Conservation (phyloP, 2,329 filamentous ascomycete species). For the Hypoxylon sp. region DNA sequence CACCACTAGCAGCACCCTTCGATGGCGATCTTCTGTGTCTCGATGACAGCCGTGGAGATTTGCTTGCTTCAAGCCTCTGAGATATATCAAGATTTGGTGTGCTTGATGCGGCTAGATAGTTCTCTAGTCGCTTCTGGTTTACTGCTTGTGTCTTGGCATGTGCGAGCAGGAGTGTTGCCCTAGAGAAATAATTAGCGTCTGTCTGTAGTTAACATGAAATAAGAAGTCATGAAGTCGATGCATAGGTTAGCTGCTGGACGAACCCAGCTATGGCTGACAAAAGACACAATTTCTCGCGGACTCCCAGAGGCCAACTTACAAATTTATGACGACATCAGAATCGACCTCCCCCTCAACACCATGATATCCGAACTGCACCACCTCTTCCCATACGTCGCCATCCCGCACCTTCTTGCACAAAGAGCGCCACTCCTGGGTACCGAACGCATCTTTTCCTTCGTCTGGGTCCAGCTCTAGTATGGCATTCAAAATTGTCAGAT, state of each 20-base stretch:
- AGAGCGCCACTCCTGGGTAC: constrained; percentile 85
- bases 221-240: not conserved
- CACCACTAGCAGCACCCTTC: constrained; percentile 69
- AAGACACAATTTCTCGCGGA: not conserved
- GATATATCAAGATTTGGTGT: constrained; percentile 80
- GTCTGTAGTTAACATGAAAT: not conserved
- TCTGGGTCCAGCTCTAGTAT: constrained; percentile 90
- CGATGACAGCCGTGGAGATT: constrained; percentile 52
- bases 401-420: constrained; percentile 88
- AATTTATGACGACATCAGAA: constrained; percentile 90
- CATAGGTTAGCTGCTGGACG: not conserved
- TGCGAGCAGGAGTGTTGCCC: constrained; percentile 89
- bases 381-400: constrained; percentile 94
- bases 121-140: constrained; percentile 90
- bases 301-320: constrained; percentile 68
- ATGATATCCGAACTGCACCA: constrained; percentile 88
- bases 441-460: constrained; percentile 91
- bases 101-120: constrained; percentile 84
- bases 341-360: constrained; percentile 92
- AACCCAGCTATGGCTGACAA: not conserved
- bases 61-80: constrained; percentile 69
- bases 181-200: constrained; percentile 57
- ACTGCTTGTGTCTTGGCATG: constrained; percentile 86
- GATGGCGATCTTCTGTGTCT: constrained; percentile 59
- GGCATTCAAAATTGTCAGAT: constrained; percentile 92